phyloP scores from a whole-genome alignment of 208 protist species.

The Leishmania amazonensis region DNA sequence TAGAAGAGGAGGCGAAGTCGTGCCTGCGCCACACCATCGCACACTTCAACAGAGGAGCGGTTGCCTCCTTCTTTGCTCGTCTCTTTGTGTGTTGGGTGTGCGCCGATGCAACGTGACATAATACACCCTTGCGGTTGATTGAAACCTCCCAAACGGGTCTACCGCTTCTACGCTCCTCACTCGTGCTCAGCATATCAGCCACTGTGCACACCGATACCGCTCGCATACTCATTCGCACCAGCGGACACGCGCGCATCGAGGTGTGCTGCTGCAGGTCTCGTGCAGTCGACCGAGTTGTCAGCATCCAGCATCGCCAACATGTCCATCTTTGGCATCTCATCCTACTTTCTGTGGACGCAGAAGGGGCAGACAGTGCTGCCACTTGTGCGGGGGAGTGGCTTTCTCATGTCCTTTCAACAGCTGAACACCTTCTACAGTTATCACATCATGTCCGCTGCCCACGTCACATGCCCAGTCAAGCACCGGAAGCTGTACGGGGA shows the following conservation, averaged over 20 bases:
- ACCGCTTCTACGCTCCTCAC: neutral
- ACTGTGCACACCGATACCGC: neutral
- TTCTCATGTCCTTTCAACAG: slow-evolving; percentile 70
- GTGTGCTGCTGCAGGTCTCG: neutral
- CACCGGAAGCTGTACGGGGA: slow-evolving; percentile 72
- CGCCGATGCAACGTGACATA: neutral
- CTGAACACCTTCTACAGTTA: slow-evolving; percentile 76
- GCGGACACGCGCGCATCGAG: neutral
- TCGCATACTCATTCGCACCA: neutral
- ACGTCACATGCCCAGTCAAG: slow-evolving; percentile 79
- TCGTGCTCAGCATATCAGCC: neutral
- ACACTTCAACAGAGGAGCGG: neutral
- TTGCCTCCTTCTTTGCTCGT: neutral
- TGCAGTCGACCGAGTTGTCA: neutral
- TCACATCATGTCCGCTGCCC: slow-evolving; percentile 83
- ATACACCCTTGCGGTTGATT: neutral
- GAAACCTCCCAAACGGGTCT: neutral
- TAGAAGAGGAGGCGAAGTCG: neutral
- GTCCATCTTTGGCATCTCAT: slow-evolving; percentile 79
- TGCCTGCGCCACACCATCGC: neutral
- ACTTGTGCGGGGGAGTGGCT: slow-evolving; percentile 84
- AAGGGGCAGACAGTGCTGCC: slow-evolving; percentile 86
- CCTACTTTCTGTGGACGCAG: slow-evolving; percentile 90
- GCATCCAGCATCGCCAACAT: slow-evolving; percentile 26
- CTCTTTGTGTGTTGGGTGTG: neutral